Evolutionary conservation across 192 early-diverging fungal species (phyloP).

Genomic region (Coemansia sp.): DNA sequence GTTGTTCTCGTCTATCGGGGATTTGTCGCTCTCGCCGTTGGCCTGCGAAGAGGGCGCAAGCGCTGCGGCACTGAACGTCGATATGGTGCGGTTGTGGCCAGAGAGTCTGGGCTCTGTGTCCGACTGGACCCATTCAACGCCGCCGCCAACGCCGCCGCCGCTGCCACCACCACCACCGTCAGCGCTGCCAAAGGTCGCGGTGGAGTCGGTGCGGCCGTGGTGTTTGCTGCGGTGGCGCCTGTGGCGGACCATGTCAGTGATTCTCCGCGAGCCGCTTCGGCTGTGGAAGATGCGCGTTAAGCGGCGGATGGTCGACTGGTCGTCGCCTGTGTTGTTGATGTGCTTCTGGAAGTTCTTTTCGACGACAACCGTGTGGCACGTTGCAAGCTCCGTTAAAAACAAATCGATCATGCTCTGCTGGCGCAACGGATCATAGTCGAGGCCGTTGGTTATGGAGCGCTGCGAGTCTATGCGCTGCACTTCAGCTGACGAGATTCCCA

Average conservation of each 20-base stretch:
- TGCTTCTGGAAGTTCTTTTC: conserved; percentile 62
- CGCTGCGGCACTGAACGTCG: conserved; percentile 13
- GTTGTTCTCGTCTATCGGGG: conserved; percentile 10
- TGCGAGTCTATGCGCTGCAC: conserved; percentile 42
- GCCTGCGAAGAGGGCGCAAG: conserved; percentile 3
- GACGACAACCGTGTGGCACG: conserved; percentile 95
- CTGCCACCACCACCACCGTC: not conserved
- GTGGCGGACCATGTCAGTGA: conserved; percentile 46
- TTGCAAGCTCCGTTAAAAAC: conserved; percentile 84
- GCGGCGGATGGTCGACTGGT: conserved; percentile 38
- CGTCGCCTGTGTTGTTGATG: conserved; percentile 36
- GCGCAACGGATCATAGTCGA: conserved; percentile 59
- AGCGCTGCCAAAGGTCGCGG: conserved; percentile 30
- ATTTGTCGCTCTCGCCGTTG: conserved; percentile 6
- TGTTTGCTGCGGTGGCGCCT: conserved; percentile 48
- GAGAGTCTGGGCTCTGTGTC: not conserved
- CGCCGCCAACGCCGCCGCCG: conserved; percentile 5
- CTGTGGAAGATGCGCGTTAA: conserved; percentile 30
- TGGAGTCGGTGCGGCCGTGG: conserved; percentile 47
- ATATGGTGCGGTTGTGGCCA: conserved; percentile 28
- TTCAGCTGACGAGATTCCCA: conserved; percentile 11
- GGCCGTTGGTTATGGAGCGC: conserved; percentile 42
- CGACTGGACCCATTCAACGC: conserved; percentile 44
- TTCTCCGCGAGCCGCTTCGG: conserved; percentile 37
- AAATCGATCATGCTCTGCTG: conserved; percentile 57